These are phyloP conservation scores for Xylariaceae sp. DNA, from an alignment of 2,329 filamentous ascomycete species.

Conservation along the genomic window DNA sequence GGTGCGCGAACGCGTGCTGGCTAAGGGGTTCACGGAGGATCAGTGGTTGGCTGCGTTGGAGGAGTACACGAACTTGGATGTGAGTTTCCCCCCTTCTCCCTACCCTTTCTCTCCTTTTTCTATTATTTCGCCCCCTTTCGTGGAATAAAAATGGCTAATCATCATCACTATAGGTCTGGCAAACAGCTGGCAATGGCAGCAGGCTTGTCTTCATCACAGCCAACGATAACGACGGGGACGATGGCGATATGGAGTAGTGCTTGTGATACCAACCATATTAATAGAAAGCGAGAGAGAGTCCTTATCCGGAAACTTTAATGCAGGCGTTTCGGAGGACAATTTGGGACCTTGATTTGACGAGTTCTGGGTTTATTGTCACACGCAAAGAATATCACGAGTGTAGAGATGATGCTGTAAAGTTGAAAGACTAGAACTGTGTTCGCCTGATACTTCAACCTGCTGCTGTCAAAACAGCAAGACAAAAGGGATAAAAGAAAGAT, in stretches of 20 bases:
- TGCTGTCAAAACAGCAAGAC: not conserved
- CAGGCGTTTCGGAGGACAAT: constrained; percentile 10
- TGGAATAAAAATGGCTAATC: constrained; percentile 35
- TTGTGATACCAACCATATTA: not conserved
- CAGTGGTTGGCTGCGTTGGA: constrained; percentile 87
- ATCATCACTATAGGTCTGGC: constrained; percentile 67
- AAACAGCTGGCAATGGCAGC: constrained; percentile 73
- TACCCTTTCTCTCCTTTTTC: not conserved
- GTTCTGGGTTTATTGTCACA: not conserved
- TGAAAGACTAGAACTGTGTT: not conserved
- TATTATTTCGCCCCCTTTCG: not conserved
- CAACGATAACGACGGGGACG: constrained; percentile 35
- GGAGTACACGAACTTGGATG: constrained; percentile 86
- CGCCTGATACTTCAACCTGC: not conserved
- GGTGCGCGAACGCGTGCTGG: constrained; percentile 88
- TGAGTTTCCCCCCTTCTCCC: constrained; percentile 60
- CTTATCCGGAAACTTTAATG: not conserved
- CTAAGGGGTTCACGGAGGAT: constrained; percentile 95
- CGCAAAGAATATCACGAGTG: too few relatives aligned
- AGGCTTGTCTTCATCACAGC: constrained; percentile 71
- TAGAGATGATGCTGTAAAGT: too few relatives aligned
- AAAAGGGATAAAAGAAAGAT: constrained; percentile 1
- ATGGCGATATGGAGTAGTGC: constrained; percentile 30
- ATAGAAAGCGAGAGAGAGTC: not conserved
- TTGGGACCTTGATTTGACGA: not conserved